Conservation (phyloP, 306 rosid species). For the Vicia sativa region DNA sequence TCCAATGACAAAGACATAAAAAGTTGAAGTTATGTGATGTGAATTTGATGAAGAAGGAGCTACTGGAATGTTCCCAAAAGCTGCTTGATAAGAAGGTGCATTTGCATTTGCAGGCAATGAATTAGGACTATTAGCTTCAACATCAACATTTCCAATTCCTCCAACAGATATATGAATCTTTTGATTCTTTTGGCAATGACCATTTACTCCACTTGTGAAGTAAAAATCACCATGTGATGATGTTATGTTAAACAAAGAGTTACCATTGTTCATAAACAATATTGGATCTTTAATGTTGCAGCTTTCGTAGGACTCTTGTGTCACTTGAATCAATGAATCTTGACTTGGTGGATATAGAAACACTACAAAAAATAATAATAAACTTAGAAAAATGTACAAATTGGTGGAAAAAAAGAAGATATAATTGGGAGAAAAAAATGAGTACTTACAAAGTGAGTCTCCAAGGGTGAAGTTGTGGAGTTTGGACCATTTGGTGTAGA, state of each 20-base stretch:
- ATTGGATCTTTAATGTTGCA: constrained; percentile 84
- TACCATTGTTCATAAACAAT: constrained; percentile 74
- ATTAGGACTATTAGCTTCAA: constrained; percentile 51
- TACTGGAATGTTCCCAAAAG: constrained; percentile 74
- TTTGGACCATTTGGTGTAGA: constrained; percentile 80
- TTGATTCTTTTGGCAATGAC: constrained; percentile 74
- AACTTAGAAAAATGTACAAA: not conserved
- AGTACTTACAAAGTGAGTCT: constrained; percentile 78
- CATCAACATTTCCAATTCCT: constrained; percentile 34
- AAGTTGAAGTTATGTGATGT: constrained; percentile 26
- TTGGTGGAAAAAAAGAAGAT: not conserved
- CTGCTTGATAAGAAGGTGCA: constrained; percentile 79
- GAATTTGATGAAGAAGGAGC: constrained; percentile 51
- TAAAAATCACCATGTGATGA: constrained; percentile 59
- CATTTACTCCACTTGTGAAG: constrained; percentile 77
- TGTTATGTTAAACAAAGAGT: constrained; percentile 84
- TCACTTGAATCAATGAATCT: constrained; percentile 91
- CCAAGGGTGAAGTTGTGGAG: constrained; percentile 66
- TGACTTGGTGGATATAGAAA: constrained; percentile 94
- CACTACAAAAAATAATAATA: constrained; percentile 49
- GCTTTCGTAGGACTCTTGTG: constrained; percentile 56
- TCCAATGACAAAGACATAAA: constrained; percentile 45
- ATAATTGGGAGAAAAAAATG: not conserved
- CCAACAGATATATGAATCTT: constrained; percentile 65
- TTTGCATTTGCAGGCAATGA: constrained; percentile 50